A percentile compares a stretch with the other conserved stretches of the same genome.
Conservation (phyloP, 768 basidiomycete genomes). For the Auriscalpium orientale region DNA sequence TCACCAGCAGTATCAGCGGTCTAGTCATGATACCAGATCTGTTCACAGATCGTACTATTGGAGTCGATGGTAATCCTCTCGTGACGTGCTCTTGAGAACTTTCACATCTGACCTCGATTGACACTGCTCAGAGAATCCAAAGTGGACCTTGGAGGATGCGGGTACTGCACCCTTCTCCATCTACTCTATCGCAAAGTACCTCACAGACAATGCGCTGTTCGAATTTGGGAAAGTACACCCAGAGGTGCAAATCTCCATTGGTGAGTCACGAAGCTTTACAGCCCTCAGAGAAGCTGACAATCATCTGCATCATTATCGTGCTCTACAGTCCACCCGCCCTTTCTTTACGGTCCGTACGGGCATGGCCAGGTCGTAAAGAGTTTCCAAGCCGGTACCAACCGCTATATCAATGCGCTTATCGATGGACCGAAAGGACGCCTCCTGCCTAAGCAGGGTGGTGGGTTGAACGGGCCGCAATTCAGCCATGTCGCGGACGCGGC, state of each 20-base stretch:
- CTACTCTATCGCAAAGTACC: slow-evolving; percentile 30
- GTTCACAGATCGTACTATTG: not conserved
- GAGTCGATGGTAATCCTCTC: not conserved
- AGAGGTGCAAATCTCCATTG: slow-evolving; percentile 14
- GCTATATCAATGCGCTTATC: slow-evolving; percentile 17
- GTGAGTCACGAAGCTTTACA: slow-evolving; percentile 2
- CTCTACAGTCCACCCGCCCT: slow-evolving; percentile 21
- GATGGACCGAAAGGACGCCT: slow-evolving; percentile 6
- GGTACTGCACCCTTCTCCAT: slow-evolving; percentile 16
- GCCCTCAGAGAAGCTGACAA: too few species aligned
- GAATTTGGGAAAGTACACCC: slow-evolving; percentile 17
- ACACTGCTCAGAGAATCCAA: slow-evolving; percentile 25
- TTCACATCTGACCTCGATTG: not conserved
- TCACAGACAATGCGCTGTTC: slow-evolving; percentile 17
- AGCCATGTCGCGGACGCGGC: slow-evolving; percentile 24
- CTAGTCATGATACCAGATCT: not conserved
- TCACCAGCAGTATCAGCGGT: not conserved
- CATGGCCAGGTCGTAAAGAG: slow-evolving; percentile 8
- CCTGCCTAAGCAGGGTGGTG: slow-evolving; percentile 6
- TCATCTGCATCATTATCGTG: too few species aligned
- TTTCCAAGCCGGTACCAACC: slow-evolving; percentile 13
- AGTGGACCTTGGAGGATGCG: slow-evolving; percentile 23
- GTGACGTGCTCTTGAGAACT: not conserved
- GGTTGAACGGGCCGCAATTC: slow-evolving; percentile 11
- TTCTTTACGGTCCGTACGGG: slow-evolving; percentile 20